Base-by-base conservation (phyloP, 495 filamentous ascomycete genomes). In the Penicillium alfredii region DNA sequence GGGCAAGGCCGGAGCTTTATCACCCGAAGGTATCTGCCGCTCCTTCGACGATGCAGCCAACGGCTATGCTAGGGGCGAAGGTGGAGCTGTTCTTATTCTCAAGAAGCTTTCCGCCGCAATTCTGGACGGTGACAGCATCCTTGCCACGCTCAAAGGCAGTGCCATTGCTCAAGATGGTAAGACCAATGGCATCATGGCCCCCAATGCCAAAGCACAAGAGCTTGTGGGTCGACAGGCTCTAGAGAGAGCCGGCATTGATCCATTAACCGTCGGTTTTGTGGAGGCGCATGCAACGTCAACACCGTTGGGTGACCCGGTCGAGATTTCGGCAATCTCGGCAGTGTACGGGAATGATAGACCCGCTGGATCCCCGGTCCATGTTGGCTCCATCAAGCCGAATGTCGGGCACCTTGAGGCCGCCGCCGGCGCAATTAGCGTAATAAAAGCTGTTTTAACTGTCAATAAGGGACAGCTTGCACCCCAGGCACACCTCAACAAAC, bases 1-100 rank as follows among this genome's bases (percentile, higher is more conserved):
- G 15, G 81, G 77, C 47, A 75, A 81, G 36, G 84, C 80, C 2
- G 79, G 88, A 58, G 88, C 89, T 61, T 60, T 88, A 13, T 84
- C 80, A 9, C 77, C 73, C 30, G 84, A 73, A 22, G 83, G 84
- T 2, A 77, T 78, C 38, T 89, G 85, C 60, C 83, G 86, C 11
- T 78, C 81, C 0, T 87, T 83, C 30, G 81, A 86, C 40, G 72
- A 83, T 42, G 73, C 17, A 25, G 41, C 14, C 45, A 14, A 18
- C 25, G 62, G 62, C 8, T 66, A 64, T 24, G 49, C 43, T 4
- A 51, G 60, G 2, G 62, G 62, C 15, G 62, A 66, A 20, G 62
- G 62, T 13, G 31, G 51, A 10, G 49, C 25, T 2, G 33, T 43
- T 4, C 4, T 62, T 4, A 35, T 61, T 20, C 29, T 64, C 8